Evolutionary conservation across 176 grass and related monocot genomes (phyloP).

Genomic region (Aegilops longissima): DNA sequence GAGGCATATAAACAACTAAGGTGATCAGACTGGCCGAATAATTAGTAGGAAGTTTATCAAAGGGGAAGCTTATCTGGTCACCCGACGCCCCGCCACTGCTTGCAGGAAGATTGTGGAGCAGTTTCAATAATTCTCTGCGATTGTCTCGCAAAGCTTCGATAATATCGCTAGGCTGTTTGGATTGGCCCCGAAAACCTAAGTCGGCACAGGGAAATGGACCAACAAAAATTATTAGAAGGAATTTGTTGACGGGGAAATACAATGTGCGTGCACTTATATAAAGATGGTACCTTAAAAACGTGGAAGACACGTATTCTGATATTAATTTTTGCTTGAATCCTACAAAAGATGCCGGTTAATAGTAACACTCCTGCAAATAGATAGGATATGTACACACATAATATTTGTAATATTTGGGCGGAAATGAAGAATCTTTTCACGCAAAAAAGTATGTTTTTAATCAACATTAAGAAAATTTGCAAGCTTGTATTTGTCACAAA

Average conservation of each 20-base stretch:
- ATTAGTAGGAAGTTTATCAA: no score
- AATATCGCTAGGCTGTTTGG: no score
- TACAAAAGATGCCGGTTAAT: constrained; percentile 33
- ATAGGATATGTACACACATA: background rate
- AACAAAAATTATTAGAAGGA: no score
- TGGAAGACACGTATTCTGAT: constrained; percentile 92
- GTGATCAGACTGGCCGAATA: no score
- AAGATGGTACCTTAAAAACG: constrained; percentile 81
- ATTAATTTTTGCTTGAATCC: constrained; percentile 94
- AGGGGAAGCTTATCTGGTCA: no score
- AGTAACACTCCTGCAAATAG: background rate
- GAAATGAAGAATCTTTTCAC: background rate
- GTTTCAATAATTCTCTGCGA: constrained; percentile 51
- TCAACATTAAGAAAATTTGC: background rate
- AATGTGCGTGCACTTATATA: background rate
- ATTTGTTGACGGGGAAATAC: no score
- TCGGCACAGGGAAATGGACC: no score
- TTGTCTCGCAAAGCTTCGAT: no score
- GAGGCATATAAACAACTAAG: background rate
- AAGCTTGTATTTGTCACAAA: background rate
- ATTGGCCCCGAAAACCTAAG: no score
- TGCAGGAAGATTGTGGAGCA: constrained; percentile 60
- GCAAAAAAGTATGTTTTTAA: background rate
- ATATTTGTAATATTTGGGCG: background rate
- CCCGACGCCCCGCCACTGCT: background rate